phyloP scores from a whole-genome alignment of 2,329 filamentous ascomycete species.

The Alternaria infectoria region DNA sequence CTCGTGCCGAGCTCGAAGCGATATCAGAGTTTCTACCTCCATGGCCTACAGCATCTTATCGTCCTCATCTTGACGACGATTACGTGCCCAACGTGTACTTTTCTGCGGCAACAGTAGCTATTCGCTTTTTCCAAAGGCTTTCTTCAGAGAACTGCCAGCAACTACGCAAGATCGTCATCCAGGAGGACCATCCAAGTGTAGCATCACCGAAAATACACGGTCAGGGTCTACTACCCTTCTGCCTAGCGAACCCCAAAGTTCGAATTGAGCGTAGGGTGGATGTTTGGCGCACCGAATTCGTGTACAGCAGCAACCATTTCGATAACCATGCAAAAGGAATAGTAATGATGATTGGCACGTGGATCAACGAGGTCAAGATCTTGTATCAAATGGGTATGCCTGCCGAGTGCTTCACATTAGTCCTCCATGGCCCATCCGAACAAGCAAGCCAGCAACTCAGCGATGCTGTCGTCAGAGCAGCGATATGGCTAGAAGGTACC shows the following conservation, averaged over 20 bases:
- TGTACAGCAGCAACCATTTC: background rate
- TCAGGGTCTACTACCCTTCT: background rate
- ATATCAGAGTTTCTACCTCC: background rate
- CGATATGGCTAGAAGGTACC: background rate
- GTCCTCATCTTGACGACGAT: background rate
- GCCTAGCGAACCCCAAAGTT: background rate
- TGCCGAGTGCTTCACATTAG: background rate
- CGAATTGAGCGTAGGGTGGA: background rate
- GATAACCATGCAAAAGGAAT: fast-evolving
- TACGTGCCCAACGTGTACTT: background rate
- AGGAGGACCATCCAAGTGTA: no score
- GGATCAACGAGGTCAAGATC: background rate
- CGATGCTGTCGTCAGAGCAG: background rate
- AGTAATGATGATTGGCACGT: background rate
- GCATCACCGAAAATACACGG: no score
- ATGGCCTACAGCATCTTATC: background rate
- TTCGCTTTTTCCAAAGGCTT: background rate
- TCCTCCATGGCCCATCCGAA: background rate
- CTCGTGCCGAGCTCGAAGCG: background rate
- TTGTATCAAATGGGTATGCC: background rate
- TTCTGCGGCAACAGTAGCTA: background rate
- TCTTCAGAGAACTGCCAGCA: background rate
- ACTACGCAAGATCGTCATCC: background rate
- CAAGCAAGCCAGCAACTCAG: background rate
- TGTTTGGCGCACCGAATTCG: background rate